phyloP scores from a whole-genome alignment of 805 yeast genomes.

The Sugiyamaella boreocaroliniensis region DNA sequence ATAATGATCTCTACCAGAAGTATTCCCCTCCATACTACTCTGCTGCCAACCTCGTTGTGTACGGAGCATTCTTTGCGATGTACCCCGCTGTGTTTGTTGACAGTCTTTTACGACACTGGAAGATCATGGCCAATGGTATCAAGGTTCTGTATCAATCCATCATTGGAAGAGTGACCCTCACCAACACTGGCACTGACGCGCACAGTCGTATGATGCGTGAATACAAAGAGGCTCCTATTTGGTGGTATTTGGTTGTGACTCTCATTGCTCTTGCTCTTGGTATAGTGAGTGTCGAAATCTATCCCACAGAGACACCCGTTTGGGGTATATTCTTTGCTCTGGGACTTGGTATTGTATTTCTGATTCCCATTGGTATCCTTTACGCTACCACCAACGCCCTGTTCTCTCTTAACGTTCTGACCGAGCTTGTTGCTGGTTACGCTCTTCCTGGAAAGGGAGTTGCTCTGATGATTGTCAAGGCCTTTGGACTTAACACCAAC shows the following conservation, averaged over 20 bases:
- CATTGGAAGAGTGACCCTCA: background rate
- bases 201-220: conserved; percentile 37
- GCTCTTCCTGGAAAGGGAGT: conserved; percentile 55
- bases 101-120: conserved; percentile 10
- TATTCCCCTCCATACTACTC: conserved; percentile 65
- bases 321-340: conserved; percentile 57
- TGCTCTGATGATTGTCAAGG: conserved; percentile 48
- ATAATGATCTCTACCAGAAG: conserved; percentile 41
- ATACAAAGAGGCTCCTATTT: conserved; percentile 66
- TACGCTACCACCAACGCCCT: conserved; percentile 52
- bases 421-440: conserved; percentile 60
- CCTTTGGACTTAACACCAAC: conserved; percentile 38
- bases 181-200: conserved; percentile 10
- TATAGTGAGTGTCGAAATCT: conserved; percentile 36
- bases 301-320: conserved; percentile 47
- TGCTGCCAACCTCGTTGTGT: conserved; percentile 41
- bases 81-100: conserved; percentile 51
- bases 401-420: conserved; percentile 54
- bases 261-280: conserved; percentile 39
- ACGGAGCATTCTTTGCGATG: conserved; percentile 51
- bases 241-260: conserved; percentile 56
- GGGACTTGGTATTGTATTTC: conserved; percentile 45
- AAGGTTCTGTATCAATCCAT: conserved; percentile 1
- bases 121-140: conserved; percentile 19
- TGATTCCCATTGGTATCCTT: conserved; percentile 55